Base-by-base conservation (phyloP, 768 basidiomycete species). In the Boletus tomentosulus region DNA sequence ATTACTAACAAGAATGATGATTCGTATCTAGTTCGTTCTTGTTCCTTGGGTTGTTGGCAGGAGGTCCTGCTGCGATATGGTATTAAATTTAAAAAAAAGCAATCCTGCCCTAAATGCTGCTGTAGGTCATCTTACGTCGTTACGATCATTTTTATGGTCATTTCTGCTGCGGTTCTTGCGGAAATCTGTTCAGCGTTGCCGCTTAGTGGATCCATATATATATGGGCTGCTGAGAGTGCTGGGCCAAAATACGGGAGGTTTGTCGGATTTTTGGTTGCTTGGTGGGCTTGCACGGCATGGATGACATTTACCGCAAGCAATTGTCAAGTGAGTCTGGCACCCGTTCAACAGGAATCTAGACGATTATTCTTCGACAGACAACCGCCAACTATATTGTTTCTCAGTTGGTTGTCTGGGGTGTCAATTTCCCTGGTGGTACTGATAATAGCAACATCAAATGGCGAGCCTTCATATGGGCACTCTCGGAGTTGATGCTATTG, bases 271-370 rank as follows among this genome's bases (percentile, higher is more conserved):
- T 69, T 92, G 52, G 92, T 94, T 15, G 92, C 92, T 30, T 96
- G 89, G 88, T 96, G 92, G 92, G 78, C 89, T 13, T 86, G 85
- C 54, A 93, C 92, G 1, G 93, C 92, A n/a, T 96, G 93, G 93
- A 92, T 92, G 82, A 95, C 93, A 0, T 96, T 94, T 61, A 78
- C 84, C 38, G 93, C 93, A 9, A 83, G 87, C 27, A 94, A 92
- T 64, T 92, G 89, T 54, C 91, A 93, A 74, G 92, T 87, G 43
- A 34, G 79, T 28, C 15, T 11, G 16, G 55, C 1, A 45, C 46
- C 42, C 25, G 28, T 53, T 35, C 24, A 15, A 33, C 11, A 4
- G 15, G 6, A 28, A 10, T 15, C 8, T 34, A 25, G n/a, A 53
- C 27, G 15, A 24, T 33, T 33, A 19, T 54, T 9, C 31, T 49